Evolutionary conservation across 208 protist species (phyloP).

Genomic region (Wallacemonas collosoma): DNA sequence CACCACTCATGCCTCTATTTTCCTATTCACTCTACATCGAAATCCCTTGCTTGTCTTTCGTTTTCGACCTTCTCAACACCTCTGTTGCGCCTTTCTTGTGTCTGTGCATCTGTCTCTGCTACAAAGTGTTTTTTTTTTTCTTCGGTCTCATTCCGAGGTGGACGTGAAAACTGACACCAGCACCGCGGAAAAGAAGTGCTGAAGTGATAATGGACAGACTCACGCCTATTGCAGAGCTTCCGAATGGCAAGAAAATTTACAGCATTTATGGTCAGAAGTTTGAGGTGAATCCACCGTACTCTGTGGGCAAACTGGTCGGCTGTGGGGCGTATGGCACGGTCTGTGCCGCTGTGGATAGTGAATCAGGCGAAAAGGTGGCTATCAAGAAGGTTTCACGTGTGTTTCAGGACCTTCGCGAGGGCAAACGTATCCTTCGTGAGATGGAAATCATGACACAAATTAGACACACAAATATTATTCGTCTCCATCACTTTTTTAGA

Average conservation of each 20-base stretch:
- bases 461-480: conserved; percentile 93
- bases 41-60: too few relatives aligned
- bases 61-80: too few relatives aligned
- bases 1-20: too few relatives aligned
- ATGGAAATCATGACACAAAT: conserved; percentile 96
- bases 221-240: conserved; percentile 50
- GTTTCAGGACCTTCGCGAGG: conserved; percentile 95
- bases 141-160: too few relatives aligned
- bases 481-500: conserved; percentile 84
- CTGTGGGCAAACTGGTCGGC: conserved; percentile 80
- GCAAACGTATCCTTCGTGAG: conserved; percentile 97
- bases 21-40: too few relatives aligned
- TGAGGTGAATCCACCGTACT: conserved; percentile 77
- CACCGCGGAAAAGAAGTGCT: background rate
- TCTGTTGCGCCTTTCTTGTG: too few relatives aligned
- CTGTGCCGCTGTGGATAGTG: conserved; percentile 61
- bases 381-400: conserved; percentile 98
- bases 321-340: conserved; percentile 88
- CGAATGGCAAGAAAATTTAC: conserved; percentile 78
- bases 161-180: too few relatives aligned
- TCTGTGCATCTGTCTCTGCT: too few relatives aligned
- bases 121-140: too few relatives aligned
- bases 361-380: conserved; percentile 82
- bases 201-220: conserved; percentile 41
- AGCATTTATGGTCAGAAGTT: conserved; percentile 83